Percentiles rank a stretch among this genome's conserved stretches.
These are phyloP conservation scores for Tritrichomonas foetus DNA, from an alignment of 208 protist genomes.

Conservation along the genomic window DNA sequence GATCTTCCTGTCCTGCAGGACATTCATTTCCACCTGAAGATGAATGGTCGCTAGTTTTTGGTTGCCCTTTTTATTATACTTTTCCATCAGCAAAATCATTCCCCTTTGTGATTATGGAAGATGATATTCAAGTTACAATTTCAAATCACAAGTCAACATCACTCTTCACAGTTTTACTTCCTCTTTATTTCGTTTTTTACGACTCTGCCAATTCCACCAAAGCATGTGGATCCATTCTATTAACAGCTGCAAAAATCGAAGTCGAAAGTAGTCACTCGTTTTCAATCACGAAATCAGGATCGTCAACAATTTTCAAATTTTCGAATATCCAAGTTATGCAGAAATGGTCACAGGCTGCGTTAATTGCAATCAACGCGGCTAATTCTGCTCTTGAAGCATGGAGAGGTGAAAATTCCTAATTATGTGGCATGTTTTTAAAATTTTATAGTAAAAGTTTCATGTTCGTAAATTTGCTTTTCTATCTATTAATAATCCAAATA, in stretches of 20 bases:
- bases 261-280: not conserved
- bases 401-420: not conserved
- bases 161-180: not conserved
- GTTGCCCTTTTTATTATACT: not conserved
- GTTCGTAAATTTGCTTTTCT: too few relatives aligned
- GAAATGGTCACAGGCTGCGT: not conserved
- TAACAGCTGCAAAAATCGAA: not conserved
- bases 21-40: not conserved
- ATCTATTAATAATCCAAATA: too few relatives aligned
- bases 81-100: not conserved
- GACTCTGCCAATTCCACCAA: not conserved
- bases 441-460: too few relatives aligned
- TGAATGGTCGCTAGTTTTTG: not conserved
- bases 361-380: not conserved
- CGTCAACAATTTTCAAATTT: not conserved
- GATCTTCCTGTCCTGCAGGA: not conserved
- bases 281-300: not conserved
- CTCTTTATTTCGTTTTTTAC: not conserved
- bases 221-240: not conserved
- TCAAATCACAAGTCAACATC: not conserved
- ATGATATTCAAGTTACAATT: not conserved
- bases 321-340: not conserved
- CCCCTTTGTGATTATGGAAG: not conserved
- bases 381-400: not conserved
- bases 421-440: too few relatives aligned